Base-by-base conservation (phyloP, 352 stramenopile species). In the Pythium aquatile region DNA sequence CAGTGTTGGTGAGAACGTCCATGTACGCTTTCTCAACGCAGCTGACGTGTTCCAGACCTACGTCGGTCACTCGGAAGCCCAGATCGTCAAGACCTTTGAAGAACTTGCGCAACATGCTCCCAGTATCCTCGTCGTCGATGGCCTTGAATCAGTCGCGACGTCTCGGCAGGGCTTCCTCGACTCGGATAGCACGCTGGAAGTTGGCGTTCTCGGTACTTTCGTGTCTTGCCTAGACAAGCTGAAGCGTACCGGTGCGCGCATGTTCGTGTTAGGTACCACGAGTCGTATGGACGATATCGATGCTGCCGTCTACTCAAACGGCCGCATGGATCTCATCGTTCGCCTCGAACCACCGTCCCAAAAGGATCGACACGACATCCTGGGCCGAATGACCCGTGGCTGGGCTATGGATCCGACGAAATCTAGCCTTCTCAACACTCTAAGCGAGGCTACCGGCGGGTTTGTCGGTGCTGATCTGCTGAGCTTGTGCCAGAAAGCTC, bases 281-380 rank as follows among this genome's bases (percentile, higher is more conserved):
- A 95, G 74, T 51, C 81, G 86, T 20, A 68, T 88, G 3, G 77
- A 96, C 30, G 78, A 88, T 51, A 68, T 98, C 17, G 97, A 99
- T 69, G 70, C 87, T 5, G 92, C 96, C 2, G 79, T 99, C 5
- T 78, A 97, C 20, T 94, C 96, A n/a, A 98, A 98, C 58, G 96
- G 97, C 3, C 86, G 98, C 55, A 96, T 99, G 64, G 97, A 99
- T 71, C 73, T 93, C n/a, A 80, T 98, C 69, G 78, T 99, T 6
- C 84, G 87, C 51, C 97, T 99, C 61, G 89, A 96, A 47, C 94
- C 98, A 42, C 98, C 98, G 8, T 88, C 97, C 30, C 88, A 97
- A 69, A 63, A 78, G 6, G 90, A 97, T 28, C 85, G 97, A 9
- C 68, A 93, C 8, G 91, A 98, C 61, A 97, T 99, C 61, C 74